A percentile compares a stretch with the other conserved stretches of the same genome.
phyloP scores from a whole-genome alignment of 306 rosid species.

The Citrullus mucosospermus region DNA sequence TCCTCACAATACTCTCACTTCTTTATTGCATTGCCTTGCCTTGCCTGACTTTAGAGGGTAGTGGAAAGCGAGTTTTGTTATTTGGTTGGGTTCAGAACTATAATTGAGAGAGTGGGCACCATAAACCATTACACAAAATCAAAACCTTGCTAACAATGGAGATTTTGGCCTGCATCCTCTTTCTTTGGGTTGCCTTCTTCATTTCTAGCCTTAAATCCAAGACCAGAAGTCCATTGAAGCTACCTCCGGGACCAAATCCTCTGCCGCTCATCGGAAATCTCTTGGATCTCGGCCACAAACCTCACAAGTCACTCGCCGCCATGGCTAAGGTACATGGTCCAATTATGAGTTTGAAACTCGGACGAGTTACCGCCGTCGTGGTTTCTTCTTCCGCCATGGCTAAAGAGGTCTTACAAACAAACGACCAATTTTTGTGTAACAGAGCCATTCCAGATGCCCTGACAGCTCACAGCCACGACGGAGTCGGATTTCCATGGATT shows the following conservation, averaged over 20 bases:
- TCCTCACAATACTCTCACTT: no score
- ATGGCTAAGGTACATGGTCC: conserved; percentile 28
- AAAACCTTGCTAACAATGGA: background rate
- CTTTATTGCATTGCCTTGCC: no score
- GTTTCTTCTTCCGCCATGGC: conserved; percentile 24
- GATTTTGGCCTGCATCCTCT: background rate
- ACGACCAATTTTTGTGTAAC: conserved; percentile 20
- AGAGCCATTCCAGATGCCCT: conserved; percentile 16
- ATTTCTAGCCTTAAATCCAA: background rate
- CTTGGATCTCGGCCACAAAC: conserved; percentile 26
- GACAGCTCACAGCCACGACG: conserved; percentile 6
- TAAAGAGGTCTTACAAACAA: conserved; percentile 13
- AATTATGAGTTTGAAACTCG: conserved; percentile 19
- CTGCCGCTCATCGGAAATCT: conserved; percentile 39
- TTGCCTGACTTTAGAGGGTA: no score
- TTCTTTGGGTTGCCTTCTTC: background rate
- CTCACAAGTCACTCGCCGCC: conserved; percentile 23
- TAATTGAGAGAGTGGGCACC: no score
- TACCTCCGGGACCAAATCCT: conserved; percentile 44
- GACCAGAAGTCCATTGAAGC: background rate
- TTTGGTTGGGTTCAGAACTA: no score
- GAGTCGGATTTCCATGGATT: conserved; percentile 15
- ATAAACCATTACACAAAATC: no score
- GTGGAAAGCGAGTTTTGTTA: no score
- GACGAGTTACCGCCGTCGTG: conserved; percentile 19